Conservation (phyloP, 2,329 filamentous ascomycete species). For the Atkinsonella hypoxylon region DNA sequence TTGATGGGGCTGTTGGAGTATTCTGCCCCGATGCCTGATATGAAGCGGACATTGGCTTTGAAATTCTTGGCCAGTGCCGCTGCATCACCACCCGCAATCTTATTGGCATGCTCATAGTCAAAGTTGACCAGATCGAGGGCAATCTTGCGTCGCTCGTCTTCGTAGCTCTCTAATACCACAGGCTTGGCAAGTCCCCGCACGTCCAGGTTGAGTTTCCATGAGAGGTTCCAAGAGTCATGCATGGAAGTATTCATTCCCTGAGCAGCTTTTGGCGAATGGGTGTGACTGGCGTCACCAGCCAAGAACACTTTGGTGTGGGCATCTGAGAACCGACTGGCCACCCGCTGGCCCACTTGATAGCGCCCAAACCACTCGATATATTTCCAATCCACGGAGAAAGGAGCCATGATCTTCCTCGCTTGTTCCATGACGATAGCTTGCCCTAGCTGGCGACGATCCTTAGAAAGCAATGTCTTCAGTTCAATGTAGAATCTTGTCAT, state of each 20-base stretch:
- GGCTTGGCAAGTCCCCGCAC: constrained; percentile 44
- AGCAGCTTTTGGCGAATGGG: constrained; percentile 59
- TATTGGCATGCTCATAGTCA: constrained; percentile 44
- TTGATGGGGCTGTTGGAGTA: constrained; percentile 42
- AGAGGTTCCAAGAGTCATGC: constrained; percentile 50
- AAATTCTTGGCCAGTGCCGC: constrained; percentile 56
- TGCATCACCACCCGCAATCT: constrained; percentile 49
- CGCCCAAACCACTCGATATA: constrained; percentile 60
- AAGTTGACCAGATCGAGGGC: constrained; percentile 47
- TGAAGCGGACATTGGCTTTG: constrained; percentile 58
- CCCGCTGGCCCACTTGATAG: constrained; percentile 59
- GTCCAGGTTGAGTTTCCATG: constrained; percentile 38
- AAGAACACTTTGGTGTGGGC: constrained; percentile 52
- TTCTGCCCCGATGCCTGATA: constrained; percentile 58
- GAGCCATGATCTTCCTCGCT: constrained; percentile 47
- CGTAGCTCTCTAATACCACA: constrained; percentile 46
- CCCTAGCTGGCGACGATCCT: constrained; percentile 29
- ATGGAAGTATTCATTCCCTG: constrained; percentile 55
- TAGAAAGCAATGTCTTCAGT: constrained; percentile 34
- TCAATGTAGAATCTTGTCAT: constrained; percentile 56
- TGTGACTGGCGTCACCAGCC: constrained; percentile 59
- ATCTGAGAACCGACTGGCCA: constrained; percentile 58
- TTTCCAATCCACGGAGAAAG: constrained; percentile 45
- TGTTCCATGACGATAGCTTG: constrained; percentile 61
- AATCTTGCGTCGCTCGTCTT: constrained; percentile 50